These are phyloP conservation scores for Tuber magnatum DNA, from an alignment of 495 filamentous ascomycete species.

Conservation along the genomic window DNA sequence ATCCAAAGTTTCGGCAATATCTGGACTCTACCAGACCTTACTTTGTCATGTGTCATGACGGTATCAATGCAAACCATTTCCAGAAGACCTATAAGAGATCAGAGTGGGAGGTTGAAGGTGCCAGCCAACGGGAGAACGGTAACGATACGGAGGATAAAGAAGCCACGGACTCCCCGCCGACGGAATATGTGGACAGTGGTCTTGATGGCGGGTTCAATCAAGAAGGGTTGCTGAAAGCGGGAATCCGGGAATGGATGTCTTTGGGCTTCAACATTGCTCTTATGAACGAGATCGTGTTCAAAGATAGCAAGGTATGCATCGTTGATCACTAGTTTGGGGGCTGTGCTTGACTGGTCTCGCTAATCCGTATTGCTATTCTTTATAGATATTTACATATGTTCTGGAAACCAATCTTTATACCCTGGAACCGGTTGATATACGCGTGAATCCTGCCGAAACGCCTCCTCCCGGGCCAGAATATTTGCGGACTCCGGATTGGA, in stretches of 20 bases:
- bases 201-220: not conserved
- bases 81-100: not conserved
- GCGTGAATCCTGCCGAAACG: not conserved
- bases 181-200: not conserved
- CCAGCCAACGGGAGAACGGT: not conserved
- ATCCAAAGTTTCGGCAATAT: conserved; percentile 49
- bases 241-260: conserved; percentile 19
- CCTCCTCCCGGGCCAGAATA: not conserved
- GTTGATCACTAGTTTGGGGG: not conserved
- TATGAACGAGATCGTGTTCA: conserved; percentile 52
- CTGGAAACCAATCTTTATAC: conserved; percentile 10
- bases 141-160: conserved; percentile 6
- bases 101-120: not conserved
- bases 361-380: conserved; percentile 1
- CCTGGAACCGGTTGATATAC: conserved; percentile 17
- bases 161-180: not conserved
- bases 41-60: conserved; percentile 63
- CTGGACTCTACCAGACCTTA: conserved; percentile 50
- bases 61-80: conserved; percentile 41
- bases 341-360: not conserved
- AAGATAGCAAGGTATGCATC: conserved; percentile 52
- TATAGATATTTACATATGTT: conserved; percentile 25
- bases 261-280: conserved; percentile 47
- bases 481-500: not conserved
- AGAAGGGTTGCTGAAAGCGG: conserved; percentile 8